Evolutionary conservation across 306 rosid species (phyloP).

Genomic region (Sesbania bispinosa): DNA sequence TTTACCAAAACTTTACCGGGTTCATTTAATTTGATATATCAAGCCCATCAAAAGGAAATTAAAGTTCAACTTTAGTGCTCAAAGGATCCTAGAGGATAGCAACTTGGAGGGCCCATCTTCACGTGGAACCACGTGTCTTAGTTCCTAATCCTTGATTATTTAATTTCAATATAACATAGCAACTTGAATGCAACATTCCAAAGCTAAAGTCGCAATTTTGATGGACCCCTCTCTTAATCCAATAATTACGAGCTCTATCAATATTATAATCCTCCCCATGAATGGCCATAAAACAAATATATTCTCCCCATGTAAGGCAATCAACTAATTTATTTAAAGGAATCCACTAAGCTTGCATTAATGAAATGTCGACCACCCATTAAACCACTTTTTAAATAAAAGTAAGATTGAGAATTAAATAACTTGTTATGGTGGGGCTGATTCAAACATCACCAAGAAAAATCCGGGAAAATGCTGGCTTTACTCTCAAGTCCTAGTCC

Average conservation of each 20-base stretch:
- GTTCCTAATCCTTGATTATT: constrained; percentile 43
- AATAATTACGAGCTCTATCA: constrained; percentile 40
- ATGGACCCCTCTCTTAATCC: constrained; percentile 38
- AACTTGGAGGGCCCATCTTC: constrained; percentile 61
- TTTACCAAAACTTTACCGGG: constrained; percentile 21
- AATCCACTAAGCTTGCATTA: constrained; percentile 49
- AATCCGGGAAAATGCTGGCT: constrained; percentile 36
- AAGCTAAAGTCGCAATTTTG: constrained; percentile 41
- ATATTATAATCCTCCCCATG: constrained; percentile 26
- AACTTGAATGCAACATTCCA: constrained; percentile 41
- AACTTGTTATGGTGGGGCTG: constrained; percentile 28
- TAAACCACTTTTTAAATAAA: constrained; percentile 10
- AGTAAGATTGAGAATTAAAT: constrained; percentile 16
- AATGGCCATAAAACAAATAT: constrained; percentile 26
- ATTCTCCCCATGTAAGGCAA: constrained; percentile 26
- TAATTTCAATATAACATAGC: constrained; percentile 22
- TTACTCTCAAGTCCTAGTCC: background rate
- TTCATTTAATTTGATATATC: background rate
- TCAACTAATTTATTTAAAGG: constrained; percentile 28
- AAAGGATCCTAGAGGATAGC: constrained; percentile 37
- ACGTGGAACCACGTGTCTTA: constrained; percentile 67
- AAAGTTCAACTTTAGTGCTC: constrained; percentile 27
- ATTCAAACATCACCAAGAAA: constrained; percentile 31
- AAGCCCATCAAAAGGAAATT: constrained; percentile 28
- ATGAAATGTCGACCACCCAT: constrained; percentile 47